phyloP scores from a whole-genome alignment of 73 alveolate species.

The Paramecium octaurelia region DNA sequence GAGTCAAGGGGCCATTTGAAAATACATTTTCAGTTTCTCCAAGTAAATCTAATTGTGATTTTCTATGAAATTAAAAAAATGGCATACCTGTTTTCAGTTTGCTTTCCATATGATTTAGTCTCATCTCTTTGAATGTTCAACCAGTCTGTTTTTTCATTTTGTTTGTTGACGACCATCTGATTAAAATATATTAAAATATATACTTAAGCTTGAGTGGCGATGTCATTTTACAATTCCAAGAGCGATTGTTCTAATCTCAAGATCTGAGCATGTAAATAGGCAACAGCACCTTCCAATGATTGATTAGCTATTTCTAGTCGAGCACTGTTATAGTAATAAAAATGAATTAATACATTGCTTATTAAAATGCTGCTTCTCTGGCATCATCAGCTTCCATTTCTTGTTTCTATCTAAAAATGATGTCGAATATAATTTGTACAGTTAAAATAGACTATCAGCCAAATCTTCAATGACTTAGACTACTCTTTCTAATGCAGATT shows the following conservation, averaged over 20 bases:
- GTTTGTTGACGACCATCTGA: not conserved
- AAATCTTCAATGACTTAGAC: constrained; percentile 18
- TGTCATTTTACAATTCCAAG: constrained; percentile 18
- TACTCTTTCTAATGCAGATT: constrained; percentile 1
- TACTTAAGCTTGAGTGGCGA: not conserved
- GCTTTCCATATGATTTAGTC: not conserved
- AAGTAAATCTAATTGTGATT: not conserved
- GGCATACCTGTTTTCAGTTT: not conserved
- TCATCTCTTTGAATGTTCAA: not conserved
- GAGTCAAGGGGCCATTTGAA: not conserved
- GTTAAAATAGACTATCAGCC: constrained; percentile 18
- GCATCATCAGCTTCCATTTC: constrained; percentile 54
- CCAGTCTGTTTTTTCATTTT: constrained; percentile 1
- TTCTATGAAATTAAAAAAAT: not conserved
- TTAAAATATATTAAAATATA: not conserved
- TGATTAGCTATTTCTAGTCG: not conserved
- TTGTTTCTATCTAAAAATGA: not conserved
- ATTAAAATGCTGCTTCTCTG: constrained; percentile 21
- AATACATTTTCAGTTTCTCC: not conserved
- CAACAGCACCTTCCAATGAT: constrained; percentile 19
- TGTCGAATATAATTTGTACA: not conserved
- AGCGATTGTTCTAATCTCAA: not conserved
- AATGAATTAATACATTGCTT: not conserved
- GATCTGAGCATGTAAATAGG: constrained; percentile 11
- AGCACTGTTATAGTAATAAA: not conserved